These are phyloP conservation scores for Lasiodiplodia hormozganensis DNA, from an alignment of 2,329 filamentous ascomycete species.

Conservation along the genomic window DNA sequence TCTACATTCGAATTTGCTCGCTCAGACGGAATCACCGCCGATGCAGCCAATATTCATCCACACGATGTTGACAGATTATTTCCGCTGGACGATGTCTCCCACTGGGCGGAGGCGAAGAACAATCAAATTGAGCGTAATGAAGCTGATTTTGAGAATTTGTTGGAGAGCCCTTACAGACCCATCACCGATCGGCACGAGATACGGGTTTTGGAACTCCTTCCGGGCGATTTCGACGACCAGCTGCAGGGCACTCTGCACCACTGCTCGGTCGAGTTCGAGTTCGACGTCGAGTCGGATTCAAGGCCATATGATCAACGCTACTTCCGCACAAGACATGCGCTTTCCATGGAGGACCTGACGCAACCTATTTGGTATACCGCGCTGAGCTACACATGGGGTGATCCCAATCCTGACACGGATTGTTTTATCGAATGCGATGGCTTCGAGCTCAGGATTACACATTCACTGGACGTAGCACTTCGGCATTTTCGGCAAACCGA, in stretches of 20 bases:
- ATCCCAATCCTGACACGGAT: background rate
- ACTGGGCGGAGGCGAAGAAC: background rate
- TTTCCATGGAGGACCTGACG: slow-evolving; percentile 31
- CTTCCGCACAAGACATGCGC: slow-evolving; percentile 34
- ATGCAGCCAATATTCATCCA: background rate
- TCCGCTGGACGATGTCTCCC: background rate
- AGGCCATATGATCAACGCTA: slow-evolving; percentile 9
- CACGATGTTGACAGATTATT: background rate
- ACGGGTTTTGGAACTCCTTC: slow-evolving; percentile 35
- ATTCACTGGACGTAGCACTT: slow-evolving; percentile 34
- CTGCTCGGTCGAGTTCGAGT: slow-evolving; percentile 36
- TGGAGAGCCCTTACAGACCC: background rate
- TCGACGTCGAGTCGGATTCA: slow-evolving; percentile 28
- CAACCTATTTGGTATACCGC: slow-evolving; percentile 37
- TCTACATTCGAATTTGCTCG: background rate
- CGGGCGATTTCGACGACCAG: slow-evolving; percentile 27
- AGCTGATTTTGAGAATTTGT: background rate
- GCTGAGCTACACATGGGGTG: slow-evolving; percentile 37
- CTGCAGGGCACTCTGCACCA: slow-evolving; percentile 34
- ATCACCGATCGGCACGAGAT: slow-evolving; percentile 30
- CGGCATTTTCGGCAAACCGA: slow-evolving; percentile 32
- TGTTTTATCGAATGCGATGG: background rate
- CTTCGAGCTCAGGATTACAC: slow-evolving; percentile 33
- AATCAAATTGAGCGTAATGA: background rate
- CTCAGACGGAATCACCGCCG: background rate